Percentiles rank a stretch among this genome's conserved stretches.
phyloP scores from a whole-genome alignment of 139 green algal species.

The Chlorella ohadii region DNA sequence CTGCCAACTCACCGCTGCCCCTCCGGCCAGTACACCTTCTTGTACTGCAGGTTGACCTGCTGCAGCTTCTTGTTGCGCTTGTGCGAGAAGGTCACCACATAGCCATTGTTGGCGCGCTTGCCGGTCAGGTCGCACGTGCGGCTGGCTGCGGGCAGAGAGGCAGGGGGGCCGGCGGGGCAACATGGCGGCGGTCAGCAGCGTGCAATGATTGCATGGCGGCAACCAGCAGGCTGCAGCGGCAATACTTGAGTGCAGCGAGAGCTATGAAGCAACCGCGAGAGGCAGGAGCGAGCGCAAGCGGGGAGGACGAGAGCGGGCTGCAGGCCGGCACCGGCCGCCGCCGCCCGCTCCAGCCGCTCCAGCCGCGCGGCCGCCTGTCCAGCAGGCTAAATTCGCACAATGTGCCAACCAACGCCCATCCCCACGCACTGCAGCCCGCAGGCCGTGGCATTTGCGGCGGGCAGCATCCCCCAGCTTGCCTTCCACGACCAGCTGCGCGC shows the following conservation, averaged over 20 bases:
- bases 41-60: constrained; percentile 92
- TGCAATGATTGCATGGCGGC: too few species aligned
- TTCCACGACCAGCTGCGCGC: constrained; percentile 29
- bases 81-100: constrained; percentile 97
- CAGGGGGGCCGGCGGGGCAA: not conserved
- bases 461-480: constrained; percentile 12
- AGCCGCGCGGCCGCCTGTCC: not conserved
- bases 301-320: too few species aligned
- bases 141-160: constrained; percentile 29
- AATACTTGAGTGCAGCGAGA: too few species aligned
- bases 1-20: constrained; percentile 51
- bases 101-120: constrained; percentile 97
- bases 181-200: not conserved
- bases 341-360: too few species aligned
- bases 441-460: not conserved
- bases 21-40: constrained; percentile 73
- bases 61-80: constrained; percentile 97
- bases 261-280: too few species aligned
- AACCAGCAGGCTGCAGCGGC: too few species aligned
- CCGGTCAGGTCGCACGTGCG: constrained; percentile 90
- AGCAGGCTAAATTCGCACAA: not conserved
- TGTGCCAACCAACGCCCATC: not conserved
- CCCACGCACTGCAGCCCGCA: too few species aligned
- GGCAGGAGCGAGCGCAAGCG: too few species aligned
- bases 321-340: too few species aligned